Evolutionary conservation across 2,329 filamentous ascomycete genomes (phyloP).

Genomic region (Verticillium nubilum): DNA sequence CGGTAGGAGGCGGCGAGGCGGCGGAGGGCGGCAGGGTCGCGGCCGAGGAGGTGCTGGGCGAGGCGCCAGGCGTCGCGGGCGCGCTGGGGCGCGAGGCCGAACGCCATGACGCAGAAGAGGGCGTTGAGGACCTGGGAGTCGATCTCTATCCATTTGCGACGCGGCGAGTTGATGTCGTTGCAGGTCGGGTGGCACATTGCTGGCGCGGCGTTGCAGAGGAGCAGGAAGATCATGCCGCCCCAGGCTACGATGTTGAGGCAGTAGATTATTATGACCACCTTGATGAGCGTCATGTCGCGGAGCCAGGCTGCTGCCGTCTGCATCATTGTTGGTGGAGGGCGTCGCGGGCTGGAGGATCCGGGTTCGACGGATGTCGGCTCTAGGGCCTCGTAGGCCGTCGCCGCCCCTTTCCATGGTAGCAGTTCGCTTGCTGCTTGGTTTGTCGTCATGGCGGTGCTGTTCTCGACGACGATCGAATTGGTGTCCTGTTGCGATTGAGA

Average conservation of each 20-base stretch:
- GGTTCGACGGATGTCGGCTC: neutral
- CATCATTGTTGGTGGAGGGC: neutral
- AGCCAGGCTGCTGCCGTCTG: neutral
- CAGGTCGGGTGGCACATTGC: conserved; percentile 69
- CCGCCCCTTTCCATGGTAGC: neutral
- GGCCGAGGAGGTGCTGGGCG: conserved; percentile 53
- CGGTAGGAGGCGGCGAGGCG: conserved; percentile 69
- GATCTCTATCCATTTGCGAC: conserved; percentile 80
- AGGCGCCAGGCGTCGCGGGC: conserved; percentile 75
- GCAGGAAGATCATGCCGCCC: conserved; percentile 85
- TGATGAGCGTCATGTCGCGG: neutral
- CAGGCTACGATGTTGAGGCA: conserved; percentile 79
- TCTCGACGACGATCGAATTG: neutral
- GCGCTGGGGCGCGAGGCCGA: conserved; percentile 79
- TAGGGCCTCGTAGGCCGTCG: neutral
- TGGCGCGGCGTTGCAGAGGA: conserved; percentile 70
- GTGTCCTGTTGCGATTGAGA: neutral
- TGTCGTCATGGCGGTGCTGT: neutral
- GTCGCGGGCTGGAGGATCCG: neutral
- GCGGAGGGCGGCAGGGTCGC: conserved; percentile 52
- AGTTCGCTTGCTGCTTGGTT: neutral
- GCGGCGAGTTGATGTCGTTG: conserved; percentile 67
- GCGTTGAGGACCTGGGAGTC: conserved; percentile 79
- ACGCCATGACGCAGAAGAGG: conserved; percentile 81
- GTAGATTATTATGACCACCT: conserved; percentile 67